Conservation (phyloP, 1,284 basidiomycete species). For the Pholiota adiposa region DNA sequence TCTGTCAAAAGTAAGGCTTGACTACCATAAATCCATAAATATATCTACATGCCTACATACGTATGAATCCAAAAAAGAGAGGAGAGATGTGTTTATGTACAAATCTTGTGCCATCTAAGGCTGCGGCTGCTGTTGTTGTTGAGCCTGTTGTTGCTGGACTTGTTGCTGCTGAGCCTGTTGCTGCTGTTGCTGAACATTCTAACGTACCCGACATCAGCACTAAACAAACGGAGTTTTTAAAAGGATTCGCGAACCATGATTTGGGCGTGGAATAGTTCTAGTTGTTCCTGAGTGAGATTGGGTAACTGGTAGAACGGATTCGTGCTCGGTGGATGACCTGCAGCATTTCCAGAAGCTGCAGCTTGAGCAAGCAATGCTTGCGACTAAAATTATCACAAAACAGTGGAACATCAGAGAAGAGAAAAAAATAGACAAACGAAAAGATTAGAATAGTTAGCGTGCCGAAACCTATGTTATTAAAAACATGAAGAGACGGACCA, state of each 20-base stretch:
- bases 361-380: constrained; percentile 21
- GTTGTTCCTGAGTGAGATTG: constrained; percentile 29
- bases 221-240: not conserved
- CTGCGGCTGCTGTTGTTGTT: constrained; percentile 9
- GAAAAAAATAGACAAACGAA: not conserved
- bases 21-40: not conserved
- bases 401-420: not conserved
- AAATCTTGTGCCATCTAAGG: not conserved
- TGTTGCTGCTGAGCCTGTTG: constrained; percentile 18
- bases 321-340: constrained; percentile 12
- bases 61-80: not conserved
- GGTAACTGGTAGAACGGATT: constrained; percentile 23
- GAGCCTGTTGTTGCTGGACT: constrained; percentile 10
- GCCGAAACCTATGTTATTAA: not conserved
- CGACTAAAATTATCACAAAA: constrained; percentile 10
- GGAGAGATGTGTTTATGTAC: not conserved
- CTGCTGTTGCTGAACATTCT: constrained; percentile 24
- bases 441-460: not conserved
- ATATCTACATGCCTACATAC: not conserved
- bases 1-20: not conserved
- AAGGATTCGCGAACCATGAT: constrained; percentile 15
- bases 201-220: constrained; percentile 16
- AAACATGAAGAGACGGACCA: constrained; percentile 16
- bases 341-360: constrained; percentile 16
- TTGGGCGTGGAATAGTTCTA: constrained; percentile 18